Conservation (phyloP, 108 stramenopile species). For the Ochromonas danica region DNA sequence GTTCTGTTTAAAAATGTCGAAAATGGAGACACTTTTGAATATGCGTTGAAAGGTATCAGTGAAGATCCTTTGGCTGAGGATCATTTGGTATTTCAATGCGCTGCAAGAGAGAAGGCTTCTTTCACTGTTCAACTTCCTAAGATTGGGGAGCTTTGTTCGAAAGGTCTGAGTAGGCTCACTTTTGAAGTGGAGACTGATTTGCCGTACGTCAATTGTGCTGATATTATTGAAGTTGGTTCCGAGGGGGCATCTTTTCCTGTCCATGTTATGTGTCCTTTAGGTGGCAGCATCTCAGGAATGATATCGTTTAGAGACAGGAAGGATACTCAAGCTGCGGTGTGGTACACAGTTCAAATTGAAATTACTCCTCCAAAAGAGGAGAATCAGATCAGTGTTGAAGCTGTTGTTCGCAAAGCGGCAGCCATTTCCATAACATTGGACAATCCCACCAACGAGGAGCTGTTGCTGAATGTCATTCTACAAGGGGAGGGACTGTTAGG, state of each 20-base stretch:
- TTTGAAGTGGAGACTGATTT: constrained; percentile 58
- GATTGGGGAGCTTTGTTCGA: neutral
- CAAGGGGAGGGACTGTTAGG: constrained; percentile 60
- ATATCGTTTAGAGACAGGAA: constrained; percentile 57
- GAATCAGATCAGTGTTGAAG: constrained; percentile 42
- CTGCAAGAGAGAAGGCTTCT: constrained; percentile 48
- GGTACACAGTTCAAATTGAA: constrained; percentile 58
- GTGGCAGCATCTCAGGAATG: constrained; percentile 54
- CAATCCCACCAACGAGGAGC: constrained; percentile 55
- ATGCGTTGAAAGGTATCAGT: constrained; percentile 45
- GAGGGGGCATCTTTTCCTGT: neutral
- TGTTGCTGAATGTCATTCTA: constrained; percentile 50
- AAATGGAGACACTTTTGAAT: constrained; percentile 45
- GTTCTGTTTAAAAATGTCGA: constrained; percentile 47
- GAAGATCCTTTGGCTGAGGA: constrained; percentile 60
- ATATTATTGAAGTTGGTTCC: neutral
- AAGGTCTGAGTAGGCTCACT: too few relatives aligned
- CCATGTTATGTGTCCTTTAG: constrained; percentile 46
- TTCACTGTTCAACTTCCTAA: constrained; percentile 4
- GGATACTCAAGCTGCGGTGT: constrained; percentile 37
- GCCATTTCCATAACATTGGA: constrained; percentile 53
- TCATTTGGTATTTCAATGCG: constrained; percentile 45
- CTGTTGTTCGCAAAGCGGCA: constrained; percentile 50
- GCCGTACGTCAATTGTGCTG: constrained; percentile 50
- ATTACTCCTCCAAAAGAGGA: constrained; percentile 53